Conservation (phyloP, 768 basidiomycete species). For the Xanthoconium purpureum region DNA sequence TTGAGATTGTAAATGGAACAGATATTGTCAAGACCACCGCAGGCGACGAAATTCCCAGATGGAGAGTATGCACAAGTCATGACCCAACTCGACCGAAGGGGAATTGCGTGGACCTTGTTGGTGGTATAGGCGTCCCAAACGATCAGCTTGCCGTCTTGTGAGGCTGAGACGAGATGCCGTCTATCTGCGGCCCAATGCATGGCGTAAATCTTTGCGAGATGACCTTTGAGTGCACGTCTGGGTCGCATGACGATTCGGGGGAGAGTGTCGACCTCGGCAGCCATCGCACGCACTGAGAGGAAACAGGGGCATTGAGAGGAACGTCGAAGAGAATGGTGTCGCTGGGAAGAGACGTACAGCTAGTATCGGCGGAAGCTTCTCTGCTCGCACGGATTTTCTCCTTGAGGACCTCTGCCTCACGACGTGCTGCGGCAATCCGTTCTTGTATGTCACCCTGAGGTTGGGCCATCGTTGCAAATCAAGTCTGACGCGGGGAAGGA, state of each 20-base stretch:
- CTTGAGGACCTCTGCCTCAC: slow-evolving; percentile 96
- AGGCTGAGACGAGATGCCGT: slow-evolving; percentile 97
- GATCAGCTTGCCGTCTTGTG: slow-evolving; percentile 98
- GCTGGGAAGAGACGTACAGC: slow-evolving; percentile 57
- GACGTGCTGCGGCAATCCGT: slow-evolving; percentile 91
- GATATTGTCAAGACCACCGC: slow-evolving; percentile 98
- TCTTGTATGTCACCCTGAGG: slow-evolving; percentile 83
- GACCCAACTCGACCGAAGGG: slow-evolving; percentile 96
- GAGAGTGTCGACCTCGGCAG: slow-evolving; percentile 91
- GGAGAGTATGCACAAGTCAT: slow-evolving; percentile 99
- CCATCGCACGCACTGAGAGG: slow-evolving; percentile 90
- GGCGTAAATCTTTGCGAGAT: slow-evolving; percentile 99
- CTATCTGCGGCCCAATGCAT: slow-evolving; percentile 99
- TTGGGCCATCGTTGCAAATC: slow-evolving; percentile 59
- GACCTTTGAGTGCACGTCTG: slow-evolving; percentile 90
- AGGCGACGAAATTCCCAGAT: slow-evolving; percentile 95
- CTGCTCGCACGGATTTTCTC: slow-evolving; percentile 97
- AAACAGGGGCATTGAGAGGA: slow-evolving; percentile 15
- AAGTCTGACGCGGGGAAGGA: slow-evolving; percentile 3
- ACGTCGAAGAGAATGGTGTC: background rate
- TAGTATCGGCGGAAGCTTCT: slow-evolving; percentile 97
- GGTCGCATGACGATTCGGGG: slow-evolving; percentile 97
- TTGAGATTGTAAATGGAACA: slow-evolving; percentile 97
- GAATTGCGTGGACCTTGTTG: slow-evolving; percentile 99
- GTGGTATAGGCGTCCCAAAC: slow-evolving; percentile 99